phyloP scores from a whole-genome alignment of 139 green algal genomes.

The Tetradesmus obliquus region DNA sequence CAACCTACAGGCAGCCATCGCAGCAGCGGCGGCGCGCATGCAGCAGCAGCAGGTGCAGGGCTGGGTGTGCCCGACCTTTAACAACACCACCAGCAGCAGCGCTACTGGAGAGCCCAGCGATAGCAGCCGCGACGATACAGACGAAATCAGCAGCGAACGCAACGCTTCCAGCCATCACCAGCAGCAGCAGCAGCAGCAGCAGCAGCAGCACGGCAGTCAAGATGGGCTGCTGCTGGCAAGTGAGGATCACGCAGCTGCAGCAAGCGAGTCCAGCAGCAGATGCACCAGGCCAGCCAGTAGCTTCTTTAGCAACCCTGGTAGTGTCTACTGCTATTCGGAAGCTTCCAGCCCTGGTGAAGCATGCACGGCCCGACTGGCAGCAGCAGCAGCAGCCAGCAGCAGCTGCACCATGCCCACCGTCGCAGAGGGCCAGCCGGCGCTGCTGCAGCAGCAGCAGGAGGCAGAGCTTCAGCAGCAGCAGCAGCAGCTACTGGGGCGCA shows the following conservation, averaged over 20 bases:
- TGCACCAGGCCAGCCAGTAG: not conserved
- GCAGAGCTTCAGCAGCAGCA: not conserved
- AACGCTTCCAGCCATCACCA: not conserved
- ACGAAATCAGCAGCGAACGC: not conserved
- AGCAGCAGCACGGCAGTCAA: not conserved
- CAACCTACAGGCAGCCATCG: not conserved
- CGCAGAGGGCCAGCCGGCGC: not conserved
- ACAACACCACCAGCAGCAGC: not conserved
- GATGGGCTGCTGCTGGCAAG: not conserved
- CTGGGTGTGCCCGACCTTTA: not conserved
- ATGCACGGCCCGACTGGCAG: not conserved
- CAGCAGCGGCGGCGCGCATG: conserved; percentile 27
- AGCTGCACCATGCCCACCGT: not conserved
- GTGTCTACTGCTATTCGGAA: not conserved
- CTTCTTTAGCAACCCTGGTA: not conserved
- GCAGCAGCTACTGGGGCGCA: not conserved
- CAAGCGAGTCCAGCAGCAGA: not conserved
- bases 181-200: conserved; percentile 14
- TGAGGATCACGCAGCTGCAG: not conserved
- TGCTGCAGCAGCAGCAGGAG: not conserved
- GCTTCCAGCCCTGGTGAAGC: not conserved
- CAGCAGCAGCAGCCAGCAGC: not conserved
- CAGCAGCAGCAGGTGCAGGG: conserved; percentile 10
- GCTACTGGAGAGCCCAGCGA: not conserved
- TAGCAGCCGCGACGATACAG: not conserved